These are phyloP conservation scores for Botrytis sinoallii DNA, from an alignment of 2,329 filamentous ascomycete species.

Conservation along the genomic window DNA sequence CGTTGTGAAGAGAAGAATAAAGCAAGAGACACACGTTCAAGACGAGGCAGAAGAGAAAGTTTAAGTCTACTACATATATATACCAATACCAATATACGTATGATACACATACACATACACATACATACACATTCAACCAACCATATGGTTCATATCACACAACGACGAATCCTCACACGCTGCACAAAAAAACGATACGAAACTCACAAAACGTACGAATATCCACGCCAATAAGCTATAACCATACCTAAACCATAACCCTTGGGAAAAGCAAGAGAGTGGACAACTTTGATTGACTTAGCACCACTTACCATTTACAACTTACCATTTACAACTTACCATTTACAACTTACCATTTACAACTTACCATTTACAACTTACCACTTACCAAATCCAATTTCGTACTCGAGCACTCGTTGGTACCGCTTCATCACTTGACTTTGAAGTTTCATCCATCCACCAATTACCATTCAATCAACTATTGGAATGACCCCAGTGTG, in stretches of 20 bases:
- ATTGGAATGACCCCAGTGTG: not conserved
- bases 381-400: not conserved
- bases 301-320: not conserved
- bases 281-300: not conserved
- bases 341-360: not conserved
- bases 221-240: not conserved
- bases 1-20: not conserved
- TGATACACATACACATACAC: not conserved
- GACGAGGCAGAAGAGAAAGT: not conserved
- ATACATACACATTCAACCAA: not conserved
- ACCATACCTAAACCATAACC: not conserved
- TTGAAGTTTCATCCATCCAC: constrained; percentile 6
- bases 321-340: not conserved
- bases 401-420: not conserved
- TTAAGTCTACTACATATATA: not conserved
- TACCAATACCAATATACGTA: not conserved
- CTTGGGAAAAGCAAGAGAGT: not conserved
- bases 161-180: not conserved
- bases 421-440: constrained; percentile 2
- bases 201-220: not conserved
- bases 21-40: not conserved
- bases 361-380: not conserved
- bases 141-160: not conserved
- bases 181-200: not conserved
- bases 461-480: not conserved